These are phyloP conservation scores for Neurospora sp. DNA, from an alignment of 495 filamentous ascomycete species.

Conservation along the genomic window DNA sequence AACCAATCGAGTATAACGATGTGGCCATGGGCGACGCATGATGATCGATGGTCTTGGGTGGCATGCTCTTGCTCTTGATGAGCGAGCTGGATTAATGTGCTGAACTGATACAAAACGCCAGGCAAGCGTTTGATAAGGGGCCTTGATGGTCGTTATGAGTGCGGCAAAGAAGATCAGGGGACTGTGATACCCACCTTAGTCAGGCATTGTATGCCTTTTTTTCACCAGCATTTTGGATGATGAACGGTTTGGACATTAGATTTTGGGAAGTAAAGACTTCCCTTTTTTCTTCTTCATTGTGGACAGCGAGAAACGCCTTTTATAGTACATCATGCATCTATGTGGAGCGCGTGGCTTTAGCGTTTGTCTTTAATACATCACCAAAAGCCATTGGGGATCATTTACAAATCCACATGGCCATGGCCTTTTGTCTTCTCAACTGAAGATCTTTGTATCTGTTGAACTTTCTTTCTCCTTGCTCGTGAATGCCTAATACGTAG, in stretches of 20 bases:
- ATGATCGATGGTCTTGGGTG: not conserved
- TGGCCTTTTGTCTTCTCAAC: not conserved
- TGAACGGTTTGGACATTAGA: not conserved
- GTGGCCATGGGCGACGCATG: conserved; percentile 10
- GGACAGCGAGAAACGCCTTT: not conserved
- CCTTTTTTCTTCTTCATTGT: not conserved
- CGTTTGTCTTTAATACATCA: not conserved
- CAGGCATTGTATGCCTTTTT: not conserved
- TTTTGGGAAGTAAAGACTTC: not conserved
- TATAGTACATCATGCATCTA: not conserved
- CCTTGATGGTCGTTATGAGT: not conserved
- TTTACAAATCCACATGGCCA: not conserved
- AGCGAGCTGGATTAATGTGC: not conserved
- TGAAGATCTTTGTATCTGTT: not conserved
- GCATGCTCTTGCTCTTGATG: not conserved
- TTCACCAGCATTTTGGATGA: not conserved
- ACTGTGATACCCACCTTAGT: not conserved
- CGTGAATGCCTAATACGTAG: not conserved
- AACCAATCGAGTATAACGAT: conserved; percentile 20
- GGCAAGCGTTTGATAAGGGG: not conserved
- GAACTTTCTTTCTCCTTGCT: not conserved
- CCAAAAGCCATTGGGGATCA: not conserved
- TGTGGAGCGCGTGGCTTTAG: not conserved
- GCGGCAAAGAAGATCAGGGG: not conserved
- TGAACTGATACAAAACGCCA: not conserved